Percentiles rank a stretch among this genome's conserved stretches.
Evolutionary conservation across 176 grass and related monocot genomes (phyloP).

Genomic region (Paspalum notatum): DNA sequence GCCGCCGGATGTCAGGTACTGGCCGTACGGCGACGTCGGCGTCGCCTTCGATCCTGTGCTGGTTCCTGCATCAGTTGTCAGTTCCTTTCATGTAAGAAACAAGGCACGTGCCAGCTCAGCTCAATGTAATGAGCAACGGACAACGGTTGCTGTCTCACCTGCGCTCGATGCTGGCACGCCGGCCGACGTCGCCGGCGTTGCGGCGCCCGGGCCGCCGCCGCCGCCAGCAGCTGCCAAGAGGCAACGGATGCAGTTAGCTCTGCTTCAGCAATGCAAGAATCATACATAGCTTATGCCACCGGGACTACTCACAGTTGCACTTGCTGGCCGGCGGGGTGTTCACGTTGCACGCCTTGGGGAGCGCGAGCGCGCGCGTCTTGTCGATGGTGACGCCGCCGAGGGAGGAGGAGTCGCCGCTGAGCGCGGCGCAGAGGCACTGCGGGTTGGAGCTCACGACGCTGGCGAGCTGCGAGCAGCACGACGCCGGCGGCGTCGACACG

Average conservation of each 20-base stretch:
- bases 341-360: conserved; percentile 73
- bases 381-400: conserved; percentile 70
- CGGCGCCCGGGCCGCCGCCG: not conserved
- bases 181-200: conserved; percentile 12
- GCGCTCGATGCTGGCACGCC: not conserved
- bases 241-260: not conserved
- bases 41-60: conserved; percentile 41
- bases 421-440: conserved; percentile 72
- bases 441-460: conserved; percentile 67
- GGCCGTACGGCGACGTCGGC: conserved; percentile 28
- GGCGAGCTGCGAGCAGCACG: conserved; percentile 71
- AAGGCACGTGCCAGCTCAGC: not conserved
- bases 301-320: conserved; percentile 56
- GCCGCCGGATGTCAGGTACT: conserved; percentile 36
- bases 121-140: not conserved
- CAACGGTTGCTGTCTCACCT: no score
- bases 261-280: no score
- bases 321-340: conserved; percentile 68
- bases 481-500: conserved; percentile 46
- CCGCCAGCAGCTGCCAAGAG: conserved; percentile 30
- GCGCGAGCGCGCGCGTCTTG: conserved; percentile 57
- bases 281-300: not conserved
- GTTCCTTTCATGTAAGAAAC: not conserved
- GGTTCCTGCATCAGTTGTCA: conserved; percentile 19
- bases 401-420: conserved; percentile 47